phyloP scores from a whole-genome alignment of 78 protist species.

The Pelomyxa schiedti region DNA sequence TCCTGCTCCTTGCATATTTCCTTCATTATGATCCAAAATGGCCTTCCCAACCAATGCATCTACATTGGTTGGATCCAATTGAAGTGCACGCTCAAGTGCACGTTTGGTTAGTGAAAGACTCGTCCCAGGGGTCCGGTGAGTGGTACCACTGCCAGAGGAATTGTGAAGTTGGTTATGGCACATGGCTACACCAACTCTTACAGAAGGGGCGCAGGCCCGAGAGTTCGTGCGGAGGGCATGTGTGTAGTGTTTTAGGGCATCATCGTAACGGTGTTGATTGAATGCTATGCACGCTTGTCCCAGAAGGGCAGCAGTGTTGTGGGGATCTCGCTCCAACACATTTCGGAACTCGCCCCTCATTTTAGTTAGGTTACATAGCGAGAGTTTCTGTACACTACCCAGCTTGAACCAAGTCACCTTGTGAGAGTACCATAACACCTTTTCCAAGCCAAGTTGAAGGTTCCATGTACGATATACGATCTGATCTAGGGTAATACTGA shows the following conservation, averaged over 20 bases:
- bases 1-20: not conserved
- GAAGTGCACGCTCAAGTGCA: conserved; percentile 26
- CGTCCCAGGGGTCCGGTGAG: conserved; percentile 12
- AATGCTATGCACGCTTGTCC: not conserved
- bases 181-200: not conserved
- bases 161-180: not conserved
- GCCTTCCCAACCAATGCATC: conserved; percentile 35
- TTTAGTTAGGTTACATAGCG: not conserved
- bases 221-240: not conserved
- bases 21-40: conserved; percentile 5
- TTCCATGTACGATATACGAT: conserved; percentile 4
- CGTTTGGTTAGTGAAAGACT: conserved; percentile 28
- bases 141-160: conserved; percentile 36
- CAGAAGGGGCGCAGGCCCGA: not conserved
- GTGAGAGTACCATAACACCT: conserved; percentile 8
- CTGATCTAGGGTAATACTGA: conserved; percentile 7
- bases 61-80: conserved; percentile 36
- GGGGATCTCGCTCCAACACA: conserved; percentile 17
- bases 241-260: conserved; percentile 5
- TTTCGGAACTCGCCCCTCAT: conserved; percentile 17
- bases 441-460: conserved; percentile 16
- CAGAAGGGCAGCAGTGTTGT: not conserved
- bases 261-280: not conserved
- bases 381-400: conserved; percentile 4
- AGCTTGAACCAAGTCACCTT: conserved; percentile 27